phyloP scores from a whole-genome alignment of 2,329 filamentous ascomycete species.

The Xylaria sp. region DNA sequence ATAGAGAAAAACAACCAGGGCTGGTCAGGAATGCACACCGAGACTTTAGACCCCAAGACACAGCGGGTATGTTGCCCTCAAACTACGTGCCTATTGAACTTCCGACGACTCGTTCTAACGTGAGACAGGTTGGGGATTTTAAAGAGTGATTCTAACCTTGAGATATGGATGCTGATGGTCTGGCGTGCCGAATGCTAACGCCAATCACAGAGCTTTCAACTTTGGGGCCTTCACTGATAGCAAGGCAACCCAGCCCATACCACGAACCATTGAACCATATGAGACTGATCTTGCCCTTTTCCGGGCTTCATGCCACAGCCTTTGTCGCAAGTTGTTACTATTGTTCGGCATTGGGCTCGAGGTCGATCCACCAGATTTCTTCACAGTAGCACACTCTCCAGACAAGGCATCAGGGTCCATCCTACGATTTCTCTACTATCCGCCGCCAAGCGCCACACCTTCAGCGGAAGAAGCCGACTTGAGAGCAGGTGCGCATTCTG shows the following conservation, averaged over 20 bases:
- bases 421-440: slow-evolving; percentile 76
- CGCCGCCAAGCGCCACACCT: slow-evolving; percentile 54
- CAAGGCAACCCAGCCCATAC: slow-evolving; percentile 78
- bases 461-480: slow-evolving; percentile 64
- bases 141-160: slow-evolving; percentile 68
- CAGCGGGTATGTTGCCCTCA: slow-evolving; percentile 68
- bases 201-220: slow-evolving; percentile 77
- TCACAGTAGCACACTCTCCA: slow-evolving; percentile 57
- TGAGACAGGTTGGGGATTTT: slow-evolving; percentile 73
- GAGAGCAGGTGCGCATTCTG: slow-evolving; percentile 88
- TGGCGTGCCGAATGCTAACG: slow-evolving; percentile 13
- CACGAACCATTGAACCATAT: slow-evolving; percentile 63
- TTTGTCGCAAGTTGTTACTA: slow-evolving; percentile 75
- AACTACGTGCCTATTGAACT: not conserved
- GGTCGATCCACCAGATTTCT: slow-evolving; percentile 58
- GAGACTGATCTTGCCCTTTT: slow-evolving; percentile 70
- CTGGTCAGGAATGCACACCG: slow-evolving; percentile 86
- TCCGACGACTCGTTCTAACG: slow-evolving; percentile 12
- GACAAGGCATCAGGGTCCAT: slow-evolving; percentile 60
- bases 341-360: slow-evolving; percentile 80
- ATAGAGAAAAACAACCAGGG: slow-evolving; percentile 85
- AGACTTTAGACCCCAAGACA: slow-evolving; percentile 83
- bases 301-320: slow-evolving; percentile 69
- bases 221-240: slow-evolving; percentile 76
- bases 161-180: not conserved